Evolutionary conservation across 2,329 filamentous ascomycete species (phyloP), one percentile per base, ranked within the genome.

Genomic region (Curvularia spicifera): DNA sequence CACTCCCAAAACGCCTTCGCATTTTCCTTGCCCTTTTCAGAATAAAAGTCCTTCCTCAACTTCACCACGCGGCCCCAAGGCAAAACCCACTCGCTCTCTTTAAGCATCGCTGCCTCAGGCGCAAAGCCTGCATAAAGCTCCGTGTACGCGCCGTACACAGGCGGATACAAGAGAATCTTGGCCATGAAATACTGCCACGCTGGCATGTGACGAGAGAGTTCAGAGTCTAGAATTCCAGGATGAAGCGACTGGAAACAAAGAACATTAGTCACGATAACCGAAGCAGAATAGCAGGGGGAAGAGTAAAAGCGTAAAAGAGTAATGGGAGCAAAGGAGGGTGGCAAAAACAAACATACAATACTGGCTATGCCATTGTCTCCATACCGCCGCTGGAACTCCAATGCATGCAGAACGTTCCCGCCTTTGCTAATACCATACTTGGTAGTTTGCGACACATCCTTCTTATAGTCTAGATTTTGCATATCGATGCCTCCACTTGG

Each of bases 1-100:
- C 79, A 83, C 7, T 79, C 73, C 79, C 79, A 82, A 54, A 82
- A 81, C 48, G 73, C 70, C 43, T 71, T 60, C 2, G 74, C 77
- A 39, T 75, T 70, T 0, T 75, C 78, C 4, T 69, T 53, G 1
- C 63, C 56, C 58, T 3, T 71, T 74, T 7, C 71, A 2, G 69
- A 61, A 4, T 67, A 67, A 12, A 79, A 37, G 52, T 71, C 68
- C 8, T 59, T 51, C 10, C 65, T 55, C 18, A 71, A 29, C 20
- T 31, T 2, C 8, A 46, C 33, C 3, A 66, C 51, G 12, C 78
- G 68, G 8, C 82, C 83, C 80, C 81, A 85, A 1, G 83, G 82
- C 49, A 81, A 72, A 26, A 84, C 64, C 64, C 66, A 78, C n/a
- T 65, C 68, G 2, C 78, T 76, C 53, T 75, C 74, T 39, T 67